Evolutionary conservation across 106 monocot species (phyloP), one percentile per base, ranked within the genome.

Genomic region (Acorus gramineus): DNA sequence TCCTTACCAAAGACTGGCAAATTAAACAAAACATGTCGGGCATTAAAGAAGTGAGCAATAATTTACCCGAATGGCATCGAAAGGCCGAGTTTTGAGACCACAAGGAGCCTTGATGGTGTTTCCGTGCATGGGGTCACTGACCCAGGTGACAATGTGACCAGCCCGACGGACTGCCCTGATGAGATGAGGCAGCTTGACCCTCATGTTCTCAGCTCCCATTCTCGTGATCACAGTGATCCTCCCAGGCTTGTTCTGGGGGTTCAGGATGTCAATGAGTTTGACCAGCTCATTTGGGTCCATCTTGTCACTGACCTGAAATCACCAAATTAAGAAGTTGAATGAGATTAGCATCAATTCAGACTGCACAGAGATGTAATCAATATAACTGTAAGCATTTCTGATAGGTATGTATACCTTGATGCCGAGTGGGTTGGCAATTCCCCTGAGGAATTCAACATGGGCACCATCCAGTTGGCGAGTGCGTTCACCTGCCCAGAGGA

Each of bases 41-140:
- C 49, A 59, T 14, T 66, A n/a, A 58, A 59, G 0, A 56, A 10
- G 12, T 63, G 7, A 61, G 49, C 1, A 49, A 53, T 8, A 8
- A 8, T n/a, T 46, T 79, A 84, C 89, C 84, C 78, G 69, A 53
- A 89, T 89, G 43, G 84, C 66, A 55, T 89, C 89, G 53, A 89
- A 89, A 2, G 86, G 84, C 58, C 91, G 86, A 63, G 91, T 91
- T 66, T 91, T 86, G 70, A 86, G 86, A 7, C 91, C 91, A 49
- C 83, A 91, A 6, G 91, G 91, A 5, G 91, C 86, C 57, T 86
- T 91, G 69, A 86, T 91, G 50, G 91, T 91, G 84, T 91, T 91
- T 4, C 91, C 91, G 14, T 91, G 91, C 91, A 91, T 91, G 3
- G 91, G 91, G 46, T 91, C 91, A 10, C 78, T 76, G 53, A 85